Evolutionary conservation across 2,329 filamentous ascomycete genomes (phyloP).

Genomic region (Fusarium irregulare): DNA sequence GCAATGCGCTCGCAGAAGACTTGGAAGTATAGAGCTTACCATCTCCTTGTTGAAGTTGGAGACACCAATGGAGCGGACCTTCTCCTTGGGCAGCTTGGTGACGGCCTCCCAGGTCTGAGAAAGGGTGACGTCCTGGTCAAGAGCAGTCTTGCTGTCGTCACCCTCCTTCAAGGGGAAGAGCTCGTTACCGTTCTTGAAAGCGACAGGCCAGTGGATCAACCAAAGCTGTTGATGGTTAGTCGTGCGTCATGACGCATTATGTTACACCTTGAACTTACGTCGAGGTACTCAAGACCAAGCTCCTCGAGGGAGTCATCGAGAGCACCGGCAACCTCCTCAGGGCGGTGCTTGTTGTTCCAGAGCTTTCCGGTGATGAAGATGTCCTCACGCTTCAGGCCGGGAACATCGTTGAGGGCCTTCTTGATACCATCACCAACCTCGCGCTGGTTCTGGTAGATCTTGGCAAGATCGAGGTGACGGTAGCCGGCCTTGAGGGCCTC

Average conservation of each 20-base stretch:
- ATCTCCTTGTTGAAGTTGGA: constrained; percentile 77
- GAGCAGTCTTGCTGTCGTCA: constrained; percentile 51
- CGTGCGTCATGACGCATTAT: neutral
- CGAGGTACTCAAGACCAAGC: constrained; percentile 68
- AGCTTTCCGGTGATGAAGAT: constrained; percentile 77
- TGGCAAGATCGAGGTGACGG: constrained; percentile 67
- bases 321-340: constrained; percentile 67
- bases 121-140: constrained; percentile 58
- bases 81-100: constrained; percentile 68
- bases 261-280: constrained; percentile 50
- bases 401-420: constrained; percentile 58
- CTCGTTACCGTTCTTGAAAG: constrained; percentile 54
- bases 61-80: constrained; percentile 75
- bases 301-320: constrained; percentile 67
- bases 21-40: constrained; percentile 38
- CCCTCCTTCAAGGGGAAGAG: constrained; percentile 59
- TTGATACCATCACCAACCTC: constrained; percentile 68
- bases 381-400: constrained; percentile 64
- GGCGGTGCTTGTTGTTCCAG: constrained; percentile 69
- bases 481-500: constrained; percentile 72
- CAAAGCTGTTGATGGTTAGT: constrained; percentile 57
- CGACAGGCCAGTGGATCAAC: constrained; percentile 72
- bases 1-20: neutral
- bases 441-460: constrained; percentile 72
- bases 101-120: constrained; percentile 61